Evolutionary conservation across 1,284 basidiomycete species (phyloP), one percentile per base, ranked within the genome.

Genomic region (Austroboletus novae-zelandiae): DNA sequence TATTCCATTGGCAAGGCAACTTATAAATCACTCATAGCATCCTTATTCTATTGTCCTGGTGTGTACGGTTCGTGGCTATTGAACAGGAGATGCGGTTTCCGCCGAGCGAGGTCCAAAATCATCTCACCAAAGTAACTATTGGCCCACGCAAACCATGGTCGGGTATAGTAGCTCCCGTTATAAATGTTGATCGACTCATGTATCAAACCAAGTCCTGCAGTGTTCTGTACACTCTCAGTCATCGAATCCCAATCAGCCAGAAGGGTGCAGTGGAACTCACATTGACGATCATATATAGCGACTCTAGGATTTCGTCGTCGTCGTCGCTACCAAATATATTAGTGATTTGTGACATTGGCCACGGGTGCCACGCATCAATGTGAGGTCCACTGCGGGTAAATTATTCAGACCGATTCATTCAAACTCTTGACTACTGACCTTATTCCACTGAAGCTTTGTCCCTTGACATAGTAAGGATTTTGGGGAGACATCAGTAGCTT

Each of bases 141-240:
- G 13, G 83, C 86, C 87, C 87, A 90, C 14, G 87, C 88, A 66
- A 90, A 90, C 87, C 87, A 90, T 14, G 81, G 76, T 15, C 88
- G 75, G n/a, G 86, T 89, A 60, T 84, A 90, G 34, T 77, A 74
- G 2, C 67, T 68, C 14, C 64, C 58, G 41, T 82, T 66, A 65
- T 86, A 84, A 51, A 89, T 84, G 18, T 77, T 77, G 60, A 81
- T 76, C 1, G 83, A 86, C 64, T 91, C 88, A 60, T 91, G 88
- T 44, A 90, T 86, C 39, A 91, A 69, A 13, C 88, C 87, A n/a
- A 90, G 74, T 4, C 84, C 80, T 30, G 77, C 74, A 1, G 87
- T 86, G 63, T 86, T 86, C 86, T 84, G 58, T 59, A 55, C 31
- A 50, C 47, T 41, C 17, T 44, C 17, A 48, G 35, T 40, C 9